Evolutionary conservation across 108 stramenopile genomes (phyloP), one percentile per base, ranked within the genome.

Genomic region (Cyclotella sp.): DNA sequence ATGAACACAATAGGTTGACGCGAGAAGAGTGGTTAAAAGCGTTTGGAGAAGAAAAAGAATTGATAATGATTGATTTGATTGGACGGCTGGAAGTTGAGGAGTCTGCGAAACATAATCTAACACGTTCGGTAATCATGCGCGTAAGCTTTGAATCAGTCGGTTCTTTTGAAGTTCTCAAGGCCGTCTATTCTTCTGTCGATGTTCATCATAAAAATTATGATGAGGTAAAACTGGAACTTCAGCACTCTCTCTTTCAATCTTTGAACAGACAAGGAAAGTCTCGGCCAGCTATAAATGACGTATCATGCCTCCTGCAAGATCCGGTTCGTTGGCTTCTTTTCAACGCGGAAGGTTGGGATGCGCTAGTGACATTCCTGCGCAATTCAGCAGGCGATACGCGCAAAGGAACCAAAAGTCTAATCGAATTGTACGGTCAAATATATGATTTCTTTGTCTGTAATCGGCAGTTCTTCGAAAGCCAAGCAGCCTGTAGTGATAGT

Each of bases 401-500:
- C 57, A 28, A 59, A 14, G 28, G 42, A 14, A 22, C 21, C n/a
- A 59, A 9, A 11, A 11, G 3, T 40, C 55, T 15, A 11, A 43
- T 24, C 55, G 55, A 55, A 43, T 19, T 70, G 69, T 29, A n/a
- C 42, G 55, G 69, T 55, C 34, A 59, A 24, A 26, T 57, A 18
- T 70, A 57, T 44, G 55, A 42, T 16, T 42, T 34, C 14, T 58
- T 60, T 42, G 30, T 63, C 16, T 26, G 61, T 21, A 12, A 63
- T 39, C 61, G 15, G 57, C 40, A 71, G 13, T 55, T 40, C 7
- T 58, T 57, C 40, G 42, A 43, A 34, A 0, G 26, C 57, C 55
- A 12, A 19, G 4, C 12, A 24, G 24, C n/a, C 21, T 57, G 8
- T 8, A 24, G 0, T 12, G 12, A 26, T 24, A 21, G 24, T 12